A percentile compares a stretch with the other conserved stretches of the same genome.
Evolutionary conservation across 2,329 filamentous ascomycete species (phyloP).

Genomic region (Dactylella cylindrospora): DNA sequence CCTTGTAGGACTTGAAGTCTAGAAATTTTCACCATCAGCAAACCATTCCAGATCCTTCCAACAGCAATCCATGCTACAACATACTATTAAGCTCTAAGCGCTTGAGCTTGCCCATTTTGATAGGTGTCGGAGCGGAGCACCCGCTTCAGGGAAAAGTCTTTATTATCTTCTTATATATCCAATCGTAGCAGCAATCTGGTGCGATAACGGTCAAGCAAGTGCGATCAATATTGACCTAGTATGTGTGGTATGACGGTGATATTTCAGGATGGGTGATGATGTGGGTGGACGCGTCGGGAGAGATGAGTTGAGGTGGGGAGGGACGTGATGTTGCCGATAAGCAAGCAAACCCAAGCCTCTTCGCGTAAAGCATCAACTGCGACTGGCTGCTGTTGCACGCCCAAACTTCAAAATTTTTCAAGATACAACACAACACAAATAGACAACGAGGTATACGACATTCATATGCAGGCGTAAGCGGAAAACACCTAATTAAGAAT

Average conservation of each 20-base stretch:
- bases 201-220: slow-evolving; percentile 3
- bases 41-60: slow-evolving; percentile 10
- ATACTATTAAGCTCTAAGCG: slow-evolving; percentile 89
- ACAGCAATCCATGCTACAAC: slow-evolving; percentile 50
- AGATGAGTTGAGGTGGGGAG: slow-evolving; percentile 39
- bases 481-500: background rate
- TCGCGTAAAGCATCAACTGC: slow-evolving; percentile 22
- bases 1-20: slow-evolving; percentile 99
- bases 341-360: slow-evolving; percentile 19
- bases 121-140: slow-evolving; percentile 24
- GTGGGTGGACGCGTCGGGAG: slow-evolving; percentile 33
- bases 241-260: background rate
- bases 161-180: slow-evolving; percentile 2
- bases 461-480: background rate
- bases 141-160: slow-evolving; percentile 15
- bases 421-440: slow-evolving; percentile 39
- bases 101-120: slow-evolving; percentile 91
- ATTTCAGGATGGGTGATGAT: background rate
- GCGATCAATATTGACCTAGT: slow-evolving; percentile 7
- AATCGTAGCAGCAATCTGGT: slow-evolving; percentile 8
- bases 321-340: slow-evolving; percentile 44
- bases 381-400: background rate
- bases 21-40: slow-evolving; percentile 42
- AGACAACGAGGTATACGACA: background rate
- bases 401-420: slow-evolving; percentile 30